A percentile compares a stretch with the other conserved stretches of the same genome.
Conservation (phyloP, 2,329 filamentous ascomycete species). For the Gaeumannomyces tritici region DNA sequence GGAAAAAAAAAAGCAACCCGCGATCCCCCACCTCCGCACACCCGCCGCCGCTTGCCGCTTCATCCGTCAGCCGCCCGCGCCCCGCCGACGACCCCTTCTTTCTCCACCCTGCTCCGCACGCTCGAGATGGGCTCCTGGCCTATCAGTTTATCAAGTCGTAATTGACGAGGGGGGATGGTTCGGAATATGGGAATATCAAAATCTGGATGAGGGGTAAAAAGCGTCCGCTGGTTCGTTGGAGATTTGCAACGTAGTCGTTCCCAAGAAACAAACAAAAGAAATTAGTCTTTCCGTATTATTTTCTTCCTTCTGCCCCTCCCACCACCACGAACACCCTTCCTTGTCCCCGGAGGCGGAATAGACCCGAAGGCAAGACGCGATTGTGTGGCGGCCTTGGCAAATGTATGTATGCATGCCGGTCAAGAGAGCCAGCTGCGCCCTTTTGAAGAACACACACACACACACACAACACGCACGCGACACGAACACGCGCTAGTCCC, state of each 20-base stretch:
- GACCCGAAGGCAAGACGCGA: background rate
- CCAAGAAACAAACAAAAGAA: background rate
- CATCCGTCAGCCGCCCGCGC: background rate
- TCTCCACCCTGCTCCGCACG: background rate
- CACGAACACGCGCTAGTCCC: background rate
- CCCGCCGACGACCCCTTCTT: background rate
- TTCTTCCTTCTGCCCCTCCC: background rate
- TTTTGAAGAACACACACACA: background rate
- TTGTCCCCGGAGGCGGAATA: no score
- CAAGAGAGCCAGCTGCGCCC: background rate
- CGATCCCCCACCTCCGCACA: background rate
- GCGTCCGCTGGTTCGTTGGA: background rate
- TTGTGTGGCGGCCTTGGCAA: background rate
- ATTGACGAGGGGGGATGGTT: background rate
- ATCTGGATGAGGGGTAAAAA: background rate
- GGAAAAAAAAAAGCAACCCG: background rate
- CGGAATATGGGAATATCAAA: background rate
- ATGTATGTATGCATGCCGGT: background rate
- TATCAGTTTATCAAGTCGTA: background rate
- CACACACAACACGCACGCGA: no score
- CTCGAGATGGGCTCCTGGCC: background rate
- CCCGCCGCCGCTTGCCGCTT: background rate
- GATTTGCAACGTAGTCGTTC: no score
- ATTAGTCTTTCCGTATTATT: background rate
- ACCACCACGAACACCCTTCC: no score